Conservation (phyloP, 179 eudicot species). For the Silene coronaria region DNA sequence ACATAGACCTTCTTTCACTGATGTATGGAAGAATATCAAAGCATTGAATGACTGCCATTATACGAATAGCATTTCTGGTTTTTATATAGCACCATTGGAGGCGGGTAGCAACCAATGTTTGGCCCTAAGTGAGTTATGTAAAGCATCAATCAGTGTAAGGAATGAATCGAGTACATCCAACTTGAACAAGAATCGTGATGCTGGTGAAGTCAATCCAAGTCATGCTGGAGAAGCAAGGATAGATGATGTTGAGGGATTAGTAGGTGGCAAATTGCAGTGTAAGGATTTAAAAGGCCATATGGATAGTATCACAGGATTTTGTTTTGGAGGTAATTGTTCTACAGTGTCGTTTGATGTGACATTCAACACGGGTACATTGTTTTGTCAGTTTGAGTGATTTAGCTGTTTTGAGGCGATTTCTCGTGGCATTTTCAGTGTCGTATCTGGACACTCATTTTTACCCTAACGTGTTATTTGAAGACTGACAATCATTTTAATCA, state of each 20-base stretch:
- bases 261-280: constrained; percentile 40
- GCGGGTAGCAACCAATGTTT: constrained; percentile 34
- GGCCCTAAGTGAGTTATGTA: constrained; percentile 50
- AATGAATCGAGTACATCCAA: constrained; percentile 18
- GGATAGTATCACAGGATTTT: constrained; percentile 68
- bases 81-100: constrained; percentile 16
- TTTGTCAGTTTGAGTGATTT: neutral
- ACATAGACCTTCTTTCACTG: constrained; percentile 44
- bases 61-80: constrained; percentile 22
- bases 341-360: neutral
- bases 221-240: constrained; percentile 26
- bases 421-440: neutral
- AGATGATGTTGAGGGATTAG: constrained; percentile 40
- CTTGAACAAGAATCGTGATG: constrained; percentile 22
- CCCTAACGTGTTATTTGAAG: neutral
- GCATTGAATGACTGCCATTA: constrained; percentile 28
- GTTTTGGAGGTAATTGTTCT: constrained; percentile 65
- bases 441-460: neutral
- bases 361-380: neutral
- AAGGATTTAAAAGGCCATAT: constrained; percentile 66
- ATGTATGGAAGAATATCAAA: constrained; percentile 57
- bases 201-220: constrained; percentile 26
- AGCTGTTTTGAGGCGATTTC: neutral
- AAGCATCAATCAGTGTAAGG: constrained; percentile 22
- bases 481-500: neutral